A percentile compares a stretch with the other conserved stretches of the same genome.
Conservation (phyloP, 805 yeast genomes). For the Saccharomycopsis microspora region DNA sequence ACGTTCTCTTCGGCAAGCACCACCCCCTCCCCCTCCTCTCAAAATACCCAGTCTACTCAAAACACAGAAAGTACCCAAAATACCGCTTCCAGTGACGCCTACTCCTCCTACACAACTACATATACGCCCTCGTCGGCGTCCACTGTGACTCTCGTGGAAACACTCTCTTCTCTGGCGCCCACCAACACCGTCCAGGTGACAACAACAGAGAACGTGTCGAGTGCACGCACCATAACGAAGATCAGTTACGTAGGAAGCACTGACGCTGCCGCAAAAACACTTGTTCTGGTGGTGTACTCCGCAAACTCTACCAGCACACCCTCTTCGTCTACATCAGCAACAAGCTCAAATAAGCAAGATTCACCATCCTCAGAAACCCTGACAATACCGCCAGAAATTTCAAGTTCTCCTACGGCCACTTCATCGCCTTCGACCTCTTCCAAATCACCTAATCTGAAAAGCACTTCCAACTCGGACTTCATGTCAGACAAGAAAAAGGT, state of each 20-base stretch:
- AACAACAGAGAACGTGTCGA: background rate
- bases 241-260: background rate
- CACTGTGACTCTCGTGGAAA: background rate
- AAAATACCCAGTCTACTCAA: background rate
- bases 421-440: background rate
- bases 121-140: background rate
- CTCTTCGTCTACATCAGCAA: background rate
- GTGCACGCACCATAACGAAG: background rate
- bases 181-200: background rate
- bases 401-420: background rate
- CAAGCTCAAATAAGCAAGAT: background rate
- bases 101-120: background rate
- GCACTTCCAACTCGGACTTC: background rate
- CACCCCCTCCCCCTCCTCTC: background rate
- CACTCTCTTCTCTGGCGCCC: background rate
- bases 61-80: background rate
- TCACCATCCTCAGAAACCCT: background rate
- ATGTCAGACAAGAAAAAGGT: slow-evolving; percentile 1
- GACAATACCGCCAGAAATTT: background rate
- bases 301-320: background rate
- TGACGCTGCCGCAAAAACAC: background rate
- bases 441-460: background rate
- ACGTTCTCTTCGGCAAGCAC: background rate
- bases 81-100: background rate
- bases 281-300: background rate